These are phyloP conservation scores for Volvariella surrecta DNA, from an alignment of 1,284 basidiomycete species.

Conservation along the genomic window DNA sequence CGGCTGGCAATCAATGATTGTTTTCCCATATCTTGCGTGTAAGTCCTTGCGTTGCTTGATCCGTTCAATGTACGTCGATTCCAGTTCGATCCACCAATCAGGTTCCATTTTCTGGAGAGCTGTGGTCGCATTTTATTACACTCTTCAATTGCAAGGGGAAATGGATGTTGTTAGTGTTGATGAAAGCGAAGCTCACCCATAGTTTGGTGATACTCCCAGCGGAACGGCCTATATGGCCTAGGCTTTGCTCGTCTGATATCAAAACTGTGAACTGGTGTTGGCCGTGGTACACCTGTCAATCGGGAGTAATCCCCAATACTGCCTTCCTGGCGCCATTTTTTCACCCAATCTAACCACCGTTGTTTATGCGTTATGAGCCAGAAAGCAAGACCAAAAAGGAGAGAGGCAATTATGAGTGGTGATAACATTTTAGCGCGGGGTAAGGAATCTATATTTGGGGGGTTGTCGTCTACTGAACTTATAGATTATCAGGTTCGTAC, in stretches of 20 bases:
- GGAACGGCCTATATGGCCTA: conserved; percentile 43
- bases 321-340: no score
- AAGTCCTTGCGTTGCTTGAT: conserved; percentile 32
- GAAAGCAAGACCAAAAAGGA: no score
- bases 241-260: conserved; percentile 31
- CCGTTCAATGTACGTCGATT: conserved; percentile 37
- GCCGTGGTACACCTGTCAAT: conserved; percentile 32
- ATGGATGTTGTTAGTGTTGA: no score
- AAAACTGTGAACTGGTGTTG: conserved; percentile 32
- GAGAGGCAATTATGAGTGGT: no score
- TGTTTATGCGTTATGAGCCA: no score
- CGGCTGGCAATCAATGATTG: conserved; percentile 29
- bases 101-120: conserved; percentile 38
- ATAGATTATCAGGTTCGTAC: no score
- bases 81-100: conserved; percentile 45
- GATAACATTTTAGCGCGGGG: no score
- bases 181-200: conserved; percentile 31
- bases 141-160: no score
- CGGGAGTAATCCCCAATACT: conserved; percentile 22
- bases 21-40: conserved; percentile 25
- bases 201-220: conserved; percentile 44
- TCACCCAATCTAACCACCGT: no score
- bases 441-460: no score
- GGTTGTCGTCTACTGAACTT: no score
- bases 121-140: conserved; percentile 12